Conservation (phyloP, 139 green algal genomes). For the Chlorella sp. region DNA sequence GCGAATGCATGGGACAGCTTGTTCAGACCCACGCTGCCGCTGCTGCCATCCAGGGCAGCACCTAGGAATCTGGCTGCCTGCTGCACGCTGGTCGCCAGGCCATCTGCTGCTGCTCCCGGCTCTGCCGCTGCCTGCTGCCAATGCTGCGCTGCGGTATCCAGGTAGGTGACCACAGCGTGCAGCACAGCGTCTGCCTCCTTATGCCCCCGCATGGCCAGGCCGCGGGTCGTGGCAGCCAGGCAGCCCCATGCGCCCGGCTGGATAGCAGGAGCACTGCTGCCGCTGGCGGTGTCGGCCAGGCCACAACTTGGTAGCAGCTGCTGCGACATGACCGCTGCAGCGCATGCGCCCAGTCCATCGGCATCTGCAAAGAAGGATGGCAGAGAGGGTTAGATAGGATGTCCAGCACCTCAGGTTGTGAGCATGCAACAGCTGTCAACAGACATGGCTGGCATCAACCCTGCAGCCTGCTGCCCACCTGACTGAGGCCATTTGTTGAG, state of each 20-base stretch:
- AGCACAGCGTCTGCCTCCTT: background rate
- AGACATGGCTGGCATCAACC: background rate
- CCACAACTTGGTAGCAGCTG: background rate
- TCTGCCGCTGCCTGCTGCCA: conserved; percentile 4
- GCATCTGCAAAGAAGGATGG: background rate
- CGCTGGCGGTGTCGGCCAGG: background rate
- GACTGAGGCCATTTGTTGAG: conserved; percentile 36
- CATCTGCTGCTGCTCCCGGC: background rate
- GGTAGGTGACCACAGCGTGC: background rate
- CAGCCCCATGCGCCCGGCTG: background rate
- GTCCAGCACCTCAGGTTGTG: too few relatives aligned
- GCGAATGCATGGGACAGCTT: conserved; percentile 10
- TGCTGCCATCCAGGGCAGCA: background rate
- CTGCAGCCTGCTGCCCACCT: background rate
- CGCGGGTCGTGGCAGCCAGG: background rate
- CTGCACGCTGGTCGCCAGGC: background rate
- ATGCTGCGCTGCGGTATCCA: conserved; percentile 5
- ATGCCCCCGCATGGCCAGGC: conserved; percentile 29
- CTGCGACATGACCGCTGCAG: background rate
- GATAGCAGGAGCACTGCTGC: background rate
- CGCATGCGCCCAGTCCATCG: background rate
- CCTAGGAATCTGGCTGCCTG: conserved; percentile 6
- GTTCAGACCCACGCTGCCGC: background rate
- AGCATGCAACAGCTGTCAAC: too few relatives aligned
- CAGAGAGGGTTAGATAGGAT: background rate